Percentiles rank a stretch among this genome's conserved stretches.
phyloP scores from a whole-genome alignment of 495 filamentous ascomycete genomes.

The Jackrogersella minutella region DNA sequence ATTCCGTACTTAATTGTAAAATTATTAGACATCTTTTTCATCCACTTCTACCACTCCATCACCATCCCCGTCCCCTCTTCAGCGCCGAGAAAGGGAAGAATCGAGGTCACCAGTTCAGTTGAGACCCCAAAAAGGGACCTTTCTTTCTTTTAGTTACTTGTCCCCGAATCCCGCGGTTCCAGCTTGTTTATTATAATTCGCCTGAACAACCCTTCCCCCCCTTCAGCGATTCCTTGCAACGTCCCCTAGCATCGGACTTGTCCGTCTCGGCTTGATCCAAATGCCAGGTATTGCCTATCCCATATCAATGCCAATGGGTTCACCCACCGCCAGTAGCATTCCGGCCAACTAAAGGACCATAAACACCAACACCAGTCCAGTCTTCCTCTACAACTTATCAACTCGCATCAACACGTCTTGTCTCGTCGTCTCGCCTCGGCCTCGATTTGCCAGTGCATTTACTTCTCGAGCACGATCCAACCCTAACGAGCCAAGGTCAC shows the following conservation, averaged over 20 bases:
- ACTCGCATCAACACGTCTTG: background rate
- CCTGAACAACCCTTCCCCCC: background rate
- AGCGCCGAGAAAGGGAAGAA: slow-evolving; percentile 34
- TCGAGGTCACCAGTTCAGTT: slow-evolving; percentile 13
- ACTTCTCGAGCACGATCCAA: slow-evolving; percentile 11
- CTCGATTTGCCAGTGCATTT: background rate
- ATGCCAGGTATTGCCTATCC: slow-evolving; percentile 32
- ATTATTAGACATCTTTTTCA: slow-evolving; percentile 23
- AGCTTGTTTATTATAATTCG: slow-evolving; percentile 25
- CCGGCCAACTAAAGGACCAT: slow-evolving; percentile 21
- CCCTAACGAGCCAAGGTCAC: slow-evolving; percentile 23
- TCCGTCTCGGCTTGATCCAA: slow-evolving; percentile 27
- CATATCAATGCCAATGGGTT: slow-evolving; percentile 31
- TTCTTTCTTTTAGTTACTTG: slow-evolving; percentile 14
- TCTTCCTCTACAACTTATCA: background rate
- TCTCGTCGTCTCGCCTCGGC: background rate
- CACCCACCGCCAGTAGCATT: slow-evolving; percentile 31
- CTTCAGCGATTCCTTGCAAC: slow-evolving; percentile 13
- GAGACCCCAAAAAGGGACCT: slow-evolving; percentile 2
- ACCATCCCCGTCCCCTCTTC: slow-evolving; percentile 26
- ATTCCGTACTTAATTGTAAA: background rate
- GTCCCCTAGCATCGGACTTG: slow-evolving; percentile 22
- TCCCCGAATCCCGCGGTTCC: slow-evolving; percentile 20
- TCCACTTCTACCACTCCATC: slow-evolving; percentile 3
- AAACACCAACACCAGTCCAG: slow-evolving; percentile 4